Percentiles rank a stretch among this genome's conserved stretches.
Evolutionary conservation across 2,329 filamentous ascomycete species (phyloP).

Genomic region (Ophiostoma montium): DNA sequence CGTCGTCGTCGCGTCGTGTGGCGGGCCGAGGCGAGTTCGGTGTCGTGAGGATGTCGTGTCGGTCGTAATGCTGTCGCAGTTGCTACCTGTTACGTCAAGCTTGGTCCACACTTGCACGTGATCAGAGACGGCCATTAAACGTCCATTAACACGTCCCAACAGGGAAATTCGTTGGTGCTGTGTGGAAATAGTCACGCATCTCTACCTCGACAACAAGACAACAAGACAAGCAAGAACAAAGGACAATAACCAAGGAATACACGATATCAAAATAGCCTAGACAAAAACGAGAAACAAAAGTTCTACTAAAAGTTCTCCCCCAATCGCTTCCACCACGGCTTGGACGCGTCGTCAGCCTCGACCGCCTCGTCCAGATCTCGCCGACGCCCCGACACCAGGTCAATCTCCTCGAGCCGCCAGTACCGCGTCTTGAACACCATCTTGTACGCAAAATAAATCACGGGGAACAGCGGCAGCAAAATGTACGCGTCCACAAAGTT

Average conservation of each 20-base stretch:
- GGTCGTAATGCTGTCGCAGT: not conserved
- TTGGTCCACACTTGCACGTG: not conserved
- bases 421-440: constrained; percentile 36
- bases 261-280: not conserved
- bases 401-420: constrained; percentile 37
- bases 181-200: not conserved
- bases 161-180: not conserved
- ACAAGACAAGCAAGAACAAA: too few species aligned
- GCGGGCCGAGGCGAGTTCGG: too few species aligned
- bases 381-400: constrained; percentile 41
- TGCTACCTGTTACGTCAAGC: not conserved
- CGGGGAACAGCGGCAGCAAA: constrained; percentile 41
- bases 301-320: constrained; percentile 25
- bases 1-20: too few species aligned
- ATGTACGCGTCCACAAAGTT: constrained; percentile 52
- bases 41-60: not conserved
- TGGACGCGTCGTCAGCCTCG: constrained; percentile 16
- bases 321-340: constrained; percentile 30
- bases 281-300: not conserved
- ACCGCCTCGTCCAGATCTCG: constrained; percentile 36
- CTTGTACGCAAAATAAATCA: constrained; percentile 44
- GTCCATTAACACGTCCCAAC: too few species aligned
- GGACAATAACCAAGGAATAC: too few species aligned
- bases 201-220: too few species aligned
- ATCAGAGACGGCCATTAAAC: too few species aligned